Evolutionary conservation across 1,284 basidiomycete species (phyloP).

Genomic region (Lentinula novae-zelandiae): DNA sequence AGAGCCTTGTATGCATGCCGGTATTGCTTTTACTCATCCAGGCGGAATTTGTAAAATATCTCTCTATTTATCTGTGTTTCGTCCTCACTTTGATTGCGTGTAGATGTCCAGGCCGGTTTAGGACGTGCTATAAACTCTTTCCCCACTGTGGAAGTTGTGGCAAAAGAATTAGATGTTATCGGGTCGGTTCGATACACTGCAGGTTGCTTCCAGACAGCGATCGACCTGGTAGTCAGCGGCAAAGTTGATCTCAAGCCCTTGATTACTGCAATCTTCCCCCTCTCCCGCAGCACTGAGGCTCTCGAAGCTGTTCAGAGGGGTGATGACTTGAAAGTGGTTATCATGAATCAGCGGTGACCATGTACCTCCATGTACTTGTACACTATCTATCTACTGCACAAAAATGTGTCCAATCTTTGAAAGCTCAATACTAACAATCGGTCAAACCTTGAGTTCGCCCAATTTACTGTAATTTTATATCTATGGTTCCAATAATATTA

Average conservation of each 20-base stretch:
- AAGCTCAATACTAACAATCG: too few species aligned
- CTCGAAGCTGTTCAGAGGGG: conserved; percentile 19
- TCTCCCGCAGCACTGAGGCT: conserved; percentile 17
- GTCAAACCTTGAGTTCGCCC: too few species aligned
- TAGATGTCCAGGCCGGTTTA: conserved; percentile 20
- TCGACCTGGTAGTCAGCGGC: conserved; percentile 17
- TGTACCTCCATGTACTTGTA: not conserved
- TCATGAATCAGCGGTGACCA: conserved; percentile 17
- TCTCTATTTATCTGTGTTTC: not conserved
- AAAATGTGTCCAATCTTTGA: too few species aligned
- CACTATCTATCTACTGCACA: not conserved
- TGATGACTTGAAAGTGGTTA: conserved; percentile 19
- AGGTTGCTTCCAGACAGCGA: conserved; percentile 20
- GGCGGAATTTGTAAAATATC: conserved; percentile 18
- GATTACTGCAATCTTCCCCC: conserved; percentile 17
- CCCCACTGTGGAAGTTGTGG: conserved; percentile 18
- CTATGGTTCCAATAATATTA: too few species aligned
- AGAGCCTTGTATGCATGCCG: conserved; percentile 39
- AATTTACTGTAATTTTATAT: too few species aligned
- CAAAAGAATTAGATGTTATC: conserved; percentile 19
- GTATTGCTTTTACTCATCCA: conserved; percentile 15
- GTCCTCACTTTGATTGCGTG: not conserved
- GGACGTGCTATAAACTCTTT: conserved; percentile 17
- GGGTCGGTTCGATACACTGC: conserved; percentile 20
- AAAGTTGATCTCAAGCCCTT: conserved; percentile 17